Base-by-base conservation (phyloP, 352 stramenopile species). In the Phytophthora cactorum region DNA sequence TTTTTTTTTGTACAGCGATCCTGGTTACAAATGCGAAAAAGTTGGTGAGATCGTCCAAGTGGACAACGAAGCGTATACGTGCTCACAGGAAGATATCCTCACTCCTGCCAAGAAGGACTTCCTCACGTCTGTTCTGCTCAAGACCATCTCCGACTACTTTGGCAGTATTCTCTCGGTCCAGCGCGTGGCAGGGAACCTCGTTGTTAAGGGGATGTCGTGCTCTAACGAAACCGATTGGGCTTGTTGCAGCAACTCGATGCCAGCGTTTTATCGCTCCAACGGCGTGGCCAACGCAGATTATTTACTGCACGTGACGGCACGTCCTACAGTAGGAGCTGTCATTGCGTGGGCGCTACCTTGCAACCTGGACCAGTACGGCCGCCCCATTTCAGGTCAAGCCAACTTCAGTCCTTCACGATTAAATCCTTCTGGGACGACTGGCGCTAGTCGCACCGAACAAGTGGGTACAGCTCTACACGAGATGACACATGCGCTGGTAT, bases 321-420 rank as follows among this genome's bases (percentile, higher is more conserved):
- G 87, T 5, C 87, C 87, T 3, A 95, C 85, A 0, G 84, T 82
- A 1, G 88, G 88, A 0, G 63, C 77, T 5, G 87, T 85, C 5
- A 85, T 96, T 41, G 88, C 88, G 4, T 96, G 86, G 86, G 88
- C 88, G 2, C 52, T 94, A 9, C 85, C 86, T 0, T 96, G 88
- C 52, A 93, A 93, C 59, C 75, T 90, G 27, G 88, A 96, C 39
- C 86, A 93, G 52, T 92, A 79, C 59, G 86, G 82, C 0, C 72
- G 88, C 0, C 88, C 88, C 8, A 88, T 96, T 69, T 92, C 86
- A 5, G 88, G 86, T 1, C 86, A 96, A 51, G 83, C 86, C 10
- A 96, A 96, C 65, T 96, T 96, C 50, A 84, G 84, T 1, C 88
- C 88, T 14, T 74, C 70, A 8, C 63, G 77, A 0, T 55, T 91